Conservation (phyloP, 345 rosid genomes). For the Populus nigra region DNA sequence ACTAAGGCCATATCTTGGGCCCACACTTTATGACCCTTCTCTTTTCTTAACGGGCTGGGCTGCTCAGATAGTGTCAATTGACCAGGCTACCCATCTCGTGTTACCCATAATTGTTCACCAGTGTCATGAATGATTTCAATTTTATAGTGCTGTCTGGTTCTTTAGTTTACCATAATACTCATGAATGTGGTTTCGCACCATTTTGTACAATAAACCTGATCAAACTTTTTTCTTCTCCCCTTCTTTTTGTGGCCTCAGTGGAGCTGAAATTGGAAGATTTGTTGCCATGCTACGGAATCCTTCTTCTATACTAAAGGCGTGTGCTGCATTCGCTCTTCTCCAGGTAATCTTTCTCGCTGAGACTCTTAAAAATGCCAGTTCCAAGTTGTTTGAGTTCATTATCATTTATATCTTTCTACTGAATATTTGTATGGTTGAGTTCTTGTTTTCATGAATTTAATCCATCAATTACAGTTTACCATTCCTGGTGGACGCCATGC, state of each 20-base stretch:
- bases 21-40: background rate
- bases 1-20: background rate
- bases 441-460: conserved; percentile 60
- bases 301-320: conserved; percentile 27
- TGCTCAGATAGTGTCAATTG: background rate
- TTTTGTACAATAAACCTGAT: background rate
- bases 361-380: background rate
- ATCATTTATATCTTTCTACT: background rate
- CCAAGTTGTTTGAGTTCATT: background rate
- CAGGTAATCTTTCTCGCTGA: conserved; percentile 21
- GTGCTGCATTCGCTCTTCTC: conserved; percentile 46
- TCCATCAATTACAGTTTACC: conserved; percentile 39
- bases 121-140: background rate
- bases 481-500: conserved; percentile 42
- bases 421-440: background rate
- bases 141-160: background rate
- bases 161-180: background rate
- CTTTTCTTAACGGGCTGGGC: background rate
- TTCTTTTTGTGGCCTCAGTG: conserved; percentile 16
- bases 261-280: conserved; percentile 41
- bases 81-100: background rate
- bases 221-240: background rate
- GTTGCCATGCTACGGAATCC: conserved; percentile 43
- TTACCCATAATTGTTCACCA: background rate
- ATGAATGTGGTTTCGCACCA: background rate